Percentiles rank a stretch among this genome's conserved stretches.
Evolutionary conservation across 495 filamentous ascomycete genomes (phyloP).

Genomic region (Arthonia radiata): DNA sequence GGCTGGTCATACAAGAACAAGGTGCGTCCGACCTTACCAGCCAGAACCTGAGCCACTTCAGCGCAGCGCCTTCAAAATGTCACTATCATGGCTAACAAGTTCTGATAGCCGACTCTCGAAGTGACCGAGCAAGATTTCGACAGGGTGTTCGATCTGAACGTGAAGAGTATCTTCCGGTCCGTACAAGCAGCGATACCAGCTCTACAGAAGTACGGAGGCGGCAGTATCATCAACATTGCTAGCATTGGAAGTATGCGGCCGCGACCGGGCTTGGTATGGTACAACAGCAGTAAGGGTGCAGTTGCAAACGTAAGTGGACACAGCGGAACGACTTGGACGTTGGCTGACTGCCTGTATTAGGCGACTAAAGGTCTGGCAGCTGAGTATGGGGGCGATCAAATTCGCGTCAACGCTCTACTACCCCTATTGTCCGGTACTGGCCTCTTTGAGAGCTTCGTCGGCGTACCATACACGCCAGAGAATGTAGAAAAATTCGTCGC

Average conservation of each 20-base stretch:
- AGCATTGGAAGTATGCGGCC: slow-evolving; percentile 37
- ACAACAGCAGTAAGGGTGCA: slow-evolving; percentile 43
- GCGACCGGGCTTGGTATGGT: slow-evolving; percentile 43
- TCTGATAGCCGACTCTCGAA: slow-evolving; percentile 27
- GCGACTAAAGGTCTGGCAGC: slow-evolving; percentile 41
- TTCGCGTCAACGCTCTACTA: slow-evolving; percentile 38
- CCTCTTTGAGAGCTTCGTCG: slow-evolving; percentile 39
- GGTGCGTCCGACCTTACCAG: too few species aligned
- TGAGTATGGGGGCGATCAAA: slow-evolving; percentile 38
- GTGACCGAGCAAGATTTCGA: slow-evolving; percentile 45
- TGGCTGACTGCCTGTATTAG: slow-evolving; percentile 8
- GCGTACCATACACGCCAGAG: slow-evolving; percentile 40
- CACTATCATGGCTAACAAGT: too few species aligned
- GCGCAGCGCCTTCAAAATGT: too few species aligned
- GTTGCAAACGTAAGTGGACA: slow-evolving; percentile 27
- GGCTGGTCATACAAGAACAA: slow-evolving; percentile 47
- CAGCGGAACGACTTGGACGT: neutral
- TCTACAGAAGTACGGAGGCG: slow-evolving; percentile 30
- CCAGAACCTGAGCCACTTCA: too few species aligned
- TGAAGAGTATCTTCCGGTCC: slow-evolving; percentile 35
- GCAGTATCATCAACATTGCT: slow-evolving; percentile 40
- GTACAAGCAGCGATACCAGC: slow-evolving; percentile 26
- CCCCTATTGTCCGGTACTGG: slow-evolving; percentile 37
- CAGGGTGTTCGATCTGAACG: slow-evolving; percentile 38
- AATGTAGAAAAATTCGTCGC: slow-evolving; percentile 41